Conservation (phyloP, 1,139 yeast species). For the Spathaspora sp. region DNA sequence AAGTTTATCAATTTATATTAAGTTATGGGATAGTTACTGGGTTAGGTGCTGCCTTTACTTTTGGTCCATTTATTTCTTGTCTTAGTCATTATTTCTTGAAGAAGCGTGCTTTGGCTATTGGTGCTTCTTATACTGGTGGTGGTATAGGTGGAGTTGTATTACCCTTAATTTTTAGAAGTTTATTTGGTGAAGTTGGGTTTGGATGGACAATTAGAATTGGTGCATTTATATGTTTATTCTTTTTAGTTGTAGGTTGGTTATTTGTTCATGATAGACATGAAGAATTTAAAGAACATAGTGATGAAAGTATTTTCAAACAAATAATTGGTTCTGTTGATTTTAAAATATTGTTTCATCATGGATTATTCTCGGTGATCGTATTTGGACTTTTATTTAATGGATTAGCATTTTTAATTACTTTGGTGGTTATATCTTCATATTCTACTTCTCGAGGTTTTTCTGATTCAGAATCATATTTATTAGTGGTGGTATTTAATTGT, state of each 20-base stretch:
- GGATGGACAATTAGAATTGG: conserved; percentile 30
- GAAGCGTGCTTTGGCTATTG: conserved; percentile 25
- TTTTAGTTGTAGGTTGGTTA: conserved; percentile 16
- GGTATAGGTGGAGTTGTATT: conserved; percentile 30
- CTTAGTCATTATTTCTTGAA: conserved; percentile 25
- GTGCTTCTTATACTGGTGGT: conserved; percentile 27
- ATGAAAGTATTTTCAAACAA: conserved; percentile 13
- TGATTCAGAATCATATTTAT: conserved; percentile 21
- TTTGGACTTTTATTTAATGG: conserved; percentile 33
- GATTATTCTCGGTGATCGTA: conserved; percentile 26
- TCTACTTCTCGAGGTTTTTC: conserved; percentile 28
- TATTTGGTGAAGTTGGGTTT: conserved; percentile 31
- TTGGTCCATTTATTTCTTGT: conserved; percentile 24
- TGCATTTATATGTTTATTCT: conserved; percentile 21
- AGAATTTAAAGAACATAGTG: conserved; percentile 16
- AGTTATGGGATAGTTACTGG: conserved; percentile 27
- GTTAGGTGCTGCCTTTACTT: conserved; percentile 25
- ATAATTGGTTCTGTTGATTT: conserved; percentile 27
- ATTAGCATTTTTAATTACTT: conserved; percentile 24
- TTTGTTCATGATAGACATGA: conserved; percentile 22
- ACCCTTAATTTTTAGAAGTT: conserved; percentile 28
- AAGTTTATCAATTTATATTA: conserved; percentile 27
- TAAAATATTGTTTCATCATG: conserved; percentile 23
- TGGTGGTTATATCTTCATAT: conserved; percentile 29
- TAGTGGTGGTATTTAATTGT: conserved; percentile 29